Conservation (phyloP, 1,139 yeast species). For the Lodderomyces parapsilosis region DNA sequence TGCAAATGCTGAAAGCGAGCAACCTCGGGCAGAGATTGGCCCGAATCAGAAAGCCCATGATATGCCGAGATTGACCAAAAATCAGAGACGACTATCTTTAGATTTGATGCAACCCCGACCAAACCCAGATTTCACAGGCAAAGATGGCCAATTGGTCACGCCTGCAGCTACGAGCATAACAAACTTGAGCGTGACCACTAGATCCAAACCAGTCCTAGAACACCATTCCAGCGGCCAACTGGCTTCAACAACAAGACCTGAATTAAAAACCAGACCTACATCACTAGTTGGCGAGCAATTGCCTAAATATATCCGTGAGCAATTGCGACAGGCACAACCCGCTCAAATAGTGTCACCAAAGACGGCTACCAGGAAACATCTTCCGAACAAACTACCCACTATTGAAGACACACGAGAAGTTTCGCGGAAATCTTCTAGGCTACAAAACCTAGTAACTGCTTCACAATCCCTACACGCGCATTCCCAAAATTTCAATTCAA, state of each 20-base stretch:
- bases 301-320: constrained; percentile 40
- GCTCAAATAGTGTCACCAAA: constrained; percentile 12
- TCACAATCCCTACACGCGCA: constrained; percentile 40
- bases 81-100: constrained; percentile 31
- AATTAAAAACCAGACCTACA: constrained; percentile 21
- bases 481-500: constrained; percentile 14
- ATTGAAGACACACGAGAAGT: constrained; percentile 9
- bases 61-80: constrained; percentile 20
- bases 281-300: constrained; percentile 41
- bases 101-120: constrained; percentile 28
- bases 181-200: constrained; percentile 35
- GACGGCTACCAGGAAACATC: constrained; percentile 7
- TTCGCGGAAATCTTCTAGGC: constrained; percentile 21
- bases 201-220: constrained; percentile 20
- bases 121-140: constrained; percentile 8
- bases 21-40: background rate
- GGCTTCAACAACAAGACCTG: background rate
- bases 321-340: constrained; percentile 17
- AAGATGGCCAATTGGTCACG: constrained; percentile 22
- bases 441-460: constrained; percentile 36
- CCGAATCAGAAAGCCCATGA: constrained; percentile 1
- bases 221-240: background rate
- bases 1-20: background rate
- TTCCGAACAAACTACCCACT: constrained; percentile 6
- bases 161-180: constrained; percentile 37